Evolutionary conservation across 352 stramenopile genomes (phyloP), one percentile per base, ranked within the genome.

Genomic region (Phytophthora citricola): DNA sequence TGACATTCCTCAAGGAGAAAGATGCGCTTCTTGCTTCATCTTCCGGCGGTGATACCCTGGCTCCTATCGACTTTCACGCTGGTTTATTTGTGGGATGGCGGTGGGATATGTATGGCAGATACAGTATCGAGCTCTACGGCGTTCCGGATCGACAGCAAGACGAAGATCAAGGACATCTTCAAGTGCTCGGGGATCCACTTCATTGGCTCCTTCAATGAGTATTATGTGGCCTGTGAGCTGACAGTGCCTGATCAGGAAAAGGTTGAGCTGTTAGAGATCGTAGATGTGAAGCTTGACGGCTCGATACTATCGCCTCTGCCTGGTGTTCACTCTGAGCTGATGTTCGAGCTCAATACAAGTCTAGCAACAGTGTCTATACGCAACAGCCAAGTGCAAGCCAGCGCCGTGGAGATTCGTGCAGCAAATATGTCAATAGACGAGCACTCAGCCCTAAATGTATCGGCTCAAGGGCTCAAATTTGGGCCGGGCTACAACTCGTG

Each of bases 171-270:
- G 3, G 76, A 85, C 29, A 66, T 89, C 20, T 89, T 89, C 66
- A 69, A 93, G 82, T 95, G 87, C 55, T 92, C 83, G 0, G 53
- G 63, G 1, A 57, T 85, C 17, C 79, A 80, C 45, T 78, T 83
- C 1, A 93, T 95, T 27, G 87, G 87, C 14, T 84, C 71, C 36
- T 95, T 89, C 69, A 94, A 95, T 59, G 87, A 95, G 54, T 93
- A 90, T 58, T 95, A 89, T 60, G 81, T 92, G 9, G 59, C 76
- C n/a, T 95, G 87, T 50, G 62, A 70, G 40, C 69, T 94, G 10
- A n/a, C 39, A 3, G 47, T 80, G n/a, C 71, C 76, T 10, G 64
- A 58, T 10, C 69, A 73, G 22, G 66, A 72, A 10, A 36, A 26
- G 9, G 9, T 91, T 5, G 47, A 63, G 9, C 27, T 78, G 17